These are phyloP conservation scores for Dothistroma septosporum DNA, from an alignment of 2,329 filamentous ascomycete genomes.

Conservation along the genomic window DNA sequence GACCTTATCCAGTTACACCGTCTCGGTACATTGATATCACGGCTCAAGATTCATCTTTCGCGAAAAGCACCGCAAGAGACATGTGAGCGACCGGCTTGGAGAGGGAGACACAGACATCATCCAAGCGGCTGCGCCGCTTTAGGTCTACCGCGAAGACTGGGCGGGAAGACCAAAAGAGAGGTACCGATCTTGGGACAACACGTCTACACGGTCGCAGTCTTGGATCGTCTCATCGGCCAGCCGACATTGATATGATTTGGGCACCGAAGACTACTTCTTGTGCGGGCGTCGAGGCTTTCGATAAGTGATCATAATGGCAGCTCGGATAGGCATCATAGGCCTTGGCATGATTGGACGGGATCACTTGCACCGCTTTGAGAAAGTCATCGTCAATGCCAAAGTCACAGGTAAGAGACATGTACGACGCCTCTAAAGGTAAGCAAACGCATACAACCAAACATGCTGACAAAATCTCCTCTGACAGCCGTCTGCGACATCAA, in stretches of 20 bases:
- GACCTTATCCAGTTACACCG: neutral
- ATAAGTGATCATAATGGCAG: neutral
- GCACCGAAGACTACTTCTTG: neutral
- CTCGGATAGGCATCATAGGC: slow-evolving; percentile 1
- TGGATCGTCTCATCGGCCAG: neutral
- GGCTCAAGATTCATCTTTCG: neutral
- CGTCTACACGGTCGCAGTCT: too few species aligned
- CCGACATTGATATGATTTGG: neutral
- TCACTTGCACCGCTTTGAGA: neutral
- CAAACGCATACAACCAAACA: too few species aligned
- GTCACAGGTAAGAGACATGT: neutral
- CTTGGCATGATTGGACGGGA: slow-evolving; percentile 1
- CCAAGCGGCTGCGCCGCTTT: neutral
- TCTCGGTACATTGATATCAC: neutral
- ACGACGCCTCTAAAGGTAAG: neutral
- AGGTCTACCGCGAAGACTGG: neutral
- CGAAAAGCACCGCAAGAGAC: neutral
- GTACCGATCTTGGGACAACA: neutral
- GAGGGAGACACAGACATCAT: too few species aligned
- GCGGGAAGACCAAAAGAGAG: neutral
- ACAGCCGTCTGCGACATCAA: slow-evolving; percentile 3
- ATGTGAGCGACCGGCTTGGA: neutral
- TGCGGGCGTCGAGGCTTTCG: neutral
- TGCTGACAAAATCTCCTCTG: neutral
- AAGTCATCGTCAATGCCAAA: slow-evolving; percentile 1